Evolutionary conservation across 257 asterid species (phyloP), one percentile per base, ranked within the genome.

Genomic region (Rubia yunnanensis): DNA sequence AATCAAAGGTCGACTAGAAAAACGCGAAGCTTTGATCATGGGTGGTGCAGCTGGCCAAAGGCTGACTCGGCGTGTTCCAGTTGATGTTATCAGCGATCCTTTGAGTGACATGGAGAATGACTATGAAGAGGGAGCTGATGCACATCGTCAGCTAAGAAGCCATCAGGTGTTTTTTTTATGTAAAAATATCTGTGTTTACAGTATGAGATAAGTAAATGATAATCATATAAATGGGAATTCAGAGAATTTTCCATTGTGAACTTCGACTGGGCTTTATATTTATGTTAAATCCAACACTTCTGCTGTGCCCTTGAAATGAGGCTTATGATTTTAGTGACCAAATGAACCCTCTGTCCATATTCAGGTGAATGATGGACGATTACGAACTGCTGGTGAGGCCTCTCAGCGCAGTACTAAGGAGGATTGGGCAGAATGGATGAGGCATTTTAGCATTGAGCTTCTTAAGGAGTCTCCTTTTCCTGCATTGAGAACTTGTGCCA

Each of bases 391-490:
- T 61, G 96, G 96, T 31, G 99, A 94, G 82, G 99, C 99, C 73
- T 94, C 99, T 73, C 96, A 92, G 62, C 96, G 99, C 73, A 92
- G 99, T 74, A 92, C 99, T 10, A 87, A 83, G 84, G 99, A 92
- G 77, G 99, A 92, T 73, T 92, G 99, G 99, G 94, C 97, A 64
- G 99, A 92, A 82, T 92, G 99, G 99, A 92, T 92, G 99, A 82
- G 99, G 67, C 99, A 92, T 82, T 92, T 87, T 76, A 92, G 99
- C 81, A 92, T 94, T 74, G 99, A 94, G 74, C 92, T 94, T 65
- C 82, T 94, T 68, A 94, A 86, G 83, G 95, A 94, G 74, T 94
- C 99, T 67, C 99, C 99, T 70, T 84, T 96, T 64, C 99, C 99
- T 27, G 97, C 99, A 71, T 72, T 94, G 74, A 81, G 97, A 81